A percentile compares a stretch with the other conserved stretches of the same genome.
Evolutionary conservation across 2,329 filamentous ascomycete genomes (phyloP).

Genomic region (Phialemoniopsis sp.): DNA sequence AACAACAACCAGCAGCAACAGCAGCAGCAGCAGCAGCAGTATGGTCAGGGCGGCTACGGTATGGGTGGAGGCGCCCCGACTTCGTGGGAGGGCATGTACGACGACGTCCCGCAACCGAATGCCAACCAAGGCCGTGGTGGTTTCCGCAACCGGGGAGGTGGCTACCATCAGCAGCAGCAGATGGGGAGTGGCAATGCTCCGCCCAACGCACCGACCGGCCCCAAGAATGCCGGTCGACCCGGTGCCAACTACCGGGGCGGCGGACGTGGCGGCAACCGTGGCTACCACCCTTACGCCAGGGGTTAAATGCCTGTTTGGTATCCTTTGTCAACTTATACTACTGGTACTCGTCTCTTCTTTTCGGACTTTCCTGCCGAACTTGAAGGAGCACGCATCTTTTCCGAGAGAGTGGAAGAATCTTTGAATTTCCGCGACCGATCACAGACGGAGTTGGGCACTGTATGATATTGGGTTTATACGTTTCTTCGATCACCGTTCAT

Average conservation of each 20-base stretch:
- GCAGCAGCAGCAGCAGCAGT: slow-evolving; percentile 22
- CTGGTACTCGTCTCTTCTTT: not conserved
- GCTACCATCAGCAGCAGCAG: slow-evolving; percentile 22
- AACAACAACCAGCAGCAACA: slow-evolving; percentile 19
- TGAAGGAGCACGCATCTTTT: no score
- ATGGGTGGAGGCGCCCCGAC: slow-evolving; percentile 59
- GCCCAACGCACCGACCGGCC: slow-evolving; percentile 85
- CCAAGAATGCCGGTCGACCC: slow-evolving; percentile 89
- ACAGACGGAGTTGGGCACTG: no score
- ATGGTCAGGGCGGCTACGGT: slow-evolving; percentile 24
- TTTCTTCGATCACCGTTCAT: no score
- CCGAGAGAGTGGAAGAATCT: no score
- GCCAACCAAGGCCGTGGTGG: slow-evolving; percentile 42
- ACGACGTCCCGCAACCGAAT: slow-evolving; percentile 84
- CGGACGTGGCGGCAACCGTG: slow-evolving; percentile 69
- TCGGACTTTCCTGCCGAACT: no score
- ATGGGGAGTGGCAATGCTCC: slow-evolving; percentile 59
- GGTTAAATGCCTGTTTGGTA: slow-evolving; percentile 9
- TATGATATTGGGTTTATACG: no score
- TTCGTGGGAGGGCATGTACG: slow-evolving; percentile 97
- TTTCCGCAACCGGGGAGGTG: slow-evolving; percentile 24
- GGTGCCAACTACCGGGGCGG: slow-evolving; percentile 93
- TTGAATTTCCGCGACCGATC: no score
- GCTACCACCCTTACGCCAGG: slow-evolving; percentile 71
- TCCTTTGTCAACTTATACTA: not conserved